Evolutionary conservation across 2,329 filamentous ascomycete species (phyloP).

Genomic region (Neonectria hederae): DNA sequence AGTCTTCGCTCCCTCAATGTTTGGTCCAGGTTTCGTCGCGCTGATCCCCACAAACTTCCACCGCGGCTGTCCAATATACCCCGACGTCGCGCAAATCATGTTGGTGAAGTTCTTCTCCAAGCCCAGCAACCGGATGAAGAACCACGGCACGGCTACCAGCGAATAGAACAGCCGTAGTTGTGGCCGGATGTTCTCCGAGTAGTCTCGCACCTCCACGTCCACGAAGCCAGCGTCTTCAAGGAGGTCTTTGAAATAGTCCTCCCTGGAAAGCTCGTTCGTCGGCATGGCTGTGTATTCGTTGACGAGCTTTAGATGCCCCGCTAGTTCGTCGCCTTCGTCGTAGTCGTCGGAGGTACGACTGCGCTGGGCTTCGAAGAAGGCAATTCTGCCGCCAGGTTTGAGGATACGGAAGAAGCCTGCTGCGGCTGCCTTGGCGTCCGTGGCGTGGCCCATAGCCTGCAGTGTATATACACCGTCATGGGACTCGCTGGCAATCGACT

Average conservation of each 20-base stretch:
- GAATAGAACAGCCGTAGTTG: constrained; percentile 59
- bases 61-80: constrained; percentile 22
- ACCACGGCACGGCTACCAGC: constrained; percentile 57
- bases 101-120: constrained; percentile 60
- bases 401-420: constrained; percentile 58
- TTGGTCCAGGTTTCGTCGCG: constrained; percentile 22
- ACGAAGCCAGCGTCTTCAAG: constrained; percentile 56
- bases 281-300: constrained; percentile 58
- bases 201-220: constrained; percentile 55
- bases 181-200: constrained; percentile 57
- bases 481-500: constrained; percentile 47
- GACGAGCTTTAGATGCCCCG: constrained; percentile 44
- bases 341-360: constrained; percentile 34
- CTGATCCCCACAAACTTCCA: constrained; percentile 31
- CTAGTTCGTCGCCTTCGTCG: constrained; percentile 40
- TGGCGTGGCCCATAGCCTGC: constrained; percentile 65
- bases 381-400: constrained; percentile 57
- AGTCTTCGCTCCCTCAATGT: constrained; percentile 13
- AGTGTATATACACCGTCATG: constrained; percentile 65
- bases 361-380: constrained; percentile 59
- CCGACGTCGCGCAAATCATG: constrained; percentile 21
- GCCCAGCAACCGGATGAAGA: constrained; percentile 53
- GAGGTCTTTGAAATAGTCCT: constrained; percentile 52
- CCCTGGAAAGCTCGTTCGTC: constrained; percentile 50
- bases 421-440: constrained; percentile 55